These are phyloP conservation scores for Sisymbrium irio DNA, from an alignment of 345 rosid species.

Conservation along the genomic window DNA sequence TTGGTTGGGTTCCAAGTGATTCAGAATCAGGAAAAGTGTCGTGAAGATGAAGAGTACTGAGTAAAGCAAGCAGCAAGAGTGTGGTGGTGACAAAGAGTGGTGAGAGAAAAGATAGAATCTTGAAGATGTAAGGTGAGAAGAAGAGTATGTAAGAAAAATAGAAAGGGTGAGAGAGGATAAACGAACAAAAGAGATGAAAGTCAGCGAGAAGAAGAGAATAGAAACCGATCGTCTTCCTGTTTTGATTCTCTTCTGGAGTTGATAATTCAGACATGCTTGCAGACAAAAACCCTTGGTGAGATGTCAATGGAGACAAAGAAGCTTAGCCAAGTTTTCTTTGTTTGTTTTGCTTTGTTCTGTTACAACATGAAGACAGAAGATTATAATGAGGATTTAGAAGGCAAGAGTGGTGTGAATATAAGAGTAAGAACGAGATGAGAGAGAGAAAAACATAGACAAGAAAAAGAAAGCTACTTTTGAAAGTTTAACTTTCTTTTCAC, in stretches of 20 bases:
- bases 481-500: slow-evolving; percentile 37
- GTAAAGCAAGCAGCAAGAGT: slow-evolving; percentile 60
- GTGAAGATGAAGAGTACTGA: slow-evolving; percentile 38
- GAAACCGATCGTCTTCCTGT: slow-evolving; percentile 40
- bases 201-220: slow-evolving; percentile 48
- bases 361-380: slow-evolving; percentile 10
- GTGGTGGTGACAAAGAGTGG: slow-evolving; percentile 82
- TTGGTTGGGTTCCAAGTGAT: slow-evolving; percentile 39
- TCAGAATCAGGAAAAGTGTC: slow-evolving; percentile 21
- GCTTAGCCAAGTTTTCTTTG: slow-evolving; percentile 2
- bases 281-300: background rate
- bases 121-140: slow-evolving; percentile 71
- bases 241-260: slow-evolving; percentile 25
- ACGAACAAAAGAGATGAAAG: slow-evolving; percentile 47
- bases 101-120: slow-evolving; percentile 71
- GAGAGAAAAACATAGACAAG: slow-evolving; percentile 17
- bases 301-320: slow-evolving; percentile 27
- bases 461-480: slow-evolving; percentile 40
- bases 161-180: slow-evolving; percentile 61
- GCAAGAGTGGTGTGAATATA: slow-evolving; percentile 60
- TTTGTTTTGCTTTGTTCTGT: slow-evolving; percentile 24
- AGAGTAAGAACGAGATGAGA: slow-evolving; percentile 30
- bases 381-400: slow-evolving; percentile 28
- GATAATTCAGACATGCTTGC: slow-evolving; percentile 54
- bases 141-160: slow-evolving; percentile 50